phyloP scores from a whole-genome alignment of 2,329 filamentous ascomycete genomes.

The Fusarium fujikuroi region DNA sequence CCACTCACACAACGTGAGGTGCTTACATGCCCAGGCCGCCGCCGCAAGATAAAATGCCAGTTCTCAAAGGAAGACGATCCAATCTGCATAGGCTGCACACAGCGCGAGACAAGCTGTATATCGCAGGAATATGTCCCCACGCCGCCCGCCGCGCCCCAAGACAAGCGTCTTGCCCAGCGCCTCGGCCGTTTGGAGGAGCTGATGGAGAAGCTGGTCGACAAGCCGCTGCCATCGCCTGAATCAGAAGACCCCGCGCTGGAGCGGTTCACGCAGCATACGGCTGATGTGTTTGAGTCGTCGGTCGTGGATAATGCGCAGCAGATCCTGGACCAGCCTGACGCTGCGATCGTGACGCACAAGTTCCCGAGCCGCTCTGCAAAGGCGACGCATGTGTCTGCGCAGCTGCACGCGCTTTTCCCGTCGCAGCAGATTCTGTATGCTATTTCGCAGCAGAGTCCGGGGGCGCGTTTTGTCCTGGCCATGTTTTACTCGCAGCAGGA shows the following conservation, averaged over 20 bases:
- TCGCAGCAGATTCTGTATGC: constrained; percentile 35
- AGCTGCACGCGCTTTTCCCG: constrained; percentile 40
- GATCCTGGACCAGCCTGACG: constrained; percentile 12
- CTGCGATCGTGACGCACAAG: constrained; percentile 1
- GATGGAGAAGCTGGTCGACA: constrained; percentile 58
- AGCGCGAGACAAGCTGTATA: constrained; percentile 55
- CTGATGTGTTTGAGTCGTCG: constrained; percentile 36
- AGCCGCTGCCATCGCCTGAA: constrained; percentile 34
- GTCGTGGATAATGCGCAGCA: constrained; percentile 35
- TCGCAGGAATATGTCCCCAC: constrained; percentile 59
- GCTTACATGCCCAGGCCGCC: constrained; percentile 43
- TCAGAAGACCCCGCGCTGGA: constrained; percentile 8
- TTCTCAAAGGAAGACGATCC: constrained; percentile 54
- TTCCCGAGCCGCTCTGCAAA: constrained; percentile 17
- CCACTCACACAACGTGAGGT: background rate
- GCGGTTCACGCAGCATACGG: constrained; percentile 41
- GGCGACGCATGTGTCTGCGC: constrained; percentile 22
- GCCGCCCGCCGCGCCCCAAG: constrained; percentile 47
- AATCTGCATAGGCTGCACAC: constrained; percentile 59
- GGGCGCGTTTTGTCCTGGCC: constrained; percentile 42
- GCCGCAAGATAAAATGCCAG: constrained; percentile 65
- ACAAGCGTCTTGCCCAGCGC: constrained; percentile 55
- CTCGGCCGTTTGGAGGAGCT: constrained; percentile 59
- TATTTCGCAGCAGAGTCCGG: constrained; percentile 39
- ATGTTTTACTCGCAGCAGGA: constrained; percentile 44